Base-by-base conservation (phyloP, 2,329 filamentous ascomycete genomes). In the Fusarium napiforme region DNA sequence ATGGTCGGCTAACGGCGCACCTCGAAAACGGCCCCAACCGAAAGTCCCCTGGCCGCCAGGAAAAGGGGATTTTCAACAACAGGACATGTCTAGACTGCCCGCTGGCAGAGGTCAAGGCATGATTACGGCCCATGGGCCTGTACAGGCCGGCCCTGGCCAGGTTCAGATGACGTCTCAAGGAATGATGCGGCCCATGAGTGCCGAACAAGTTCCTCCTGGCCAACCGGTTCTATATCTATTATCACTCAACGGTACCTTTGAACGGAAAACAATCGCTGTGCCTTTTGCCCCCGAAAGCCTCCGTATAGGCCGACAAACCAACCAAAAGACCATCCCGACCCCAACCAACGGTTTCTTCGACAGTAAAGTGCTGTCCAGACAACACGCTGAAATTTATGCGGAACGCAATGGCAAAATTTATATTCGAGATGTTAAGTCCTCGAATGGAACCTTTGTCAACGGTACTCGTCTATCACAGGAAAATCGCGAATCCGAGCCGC, bases 391-490 rank as follows among this genome's bases (percentile, higher is more conserved):
- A 81, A 93, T 99, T 42, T 98, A 95, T 91, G 95, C 96, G n/a
- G 89, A 91, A 71, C 83, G 86, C 60, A 91, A 93, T 71, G 95
- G 95, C 60, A 97, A 97, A 81, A 93, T 99, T 47, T 98, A 92
- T 89, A 98, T 99, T 76, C 91, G 95, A 65, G 96, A 99, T 83
- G 93, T 99, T 77, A 99, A 98, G 83, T 98, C 96, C 1, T 99
- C 96, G 45, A 99, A 99, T 80, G 96, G 96, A 66, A 99, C 96
- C 2, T 99, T 99, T 82, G 96, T 99, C 76, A 99, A 99, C 78
- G 95, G 95, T 26, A 90, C 93, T 61, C 91, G 96, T 36, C 83
- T 99, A 67, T 98, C 96, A 5, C 93, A 91, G 60, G 96, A 99
- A 81, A 99, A 98, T 78, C 91, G 95, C 76, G 96, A 99, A 82